These are phyloP conservation scores for Malus orientalis DNA, from an alignment of 306 rosid genomes.

Conservation along the genomic window DNA sequence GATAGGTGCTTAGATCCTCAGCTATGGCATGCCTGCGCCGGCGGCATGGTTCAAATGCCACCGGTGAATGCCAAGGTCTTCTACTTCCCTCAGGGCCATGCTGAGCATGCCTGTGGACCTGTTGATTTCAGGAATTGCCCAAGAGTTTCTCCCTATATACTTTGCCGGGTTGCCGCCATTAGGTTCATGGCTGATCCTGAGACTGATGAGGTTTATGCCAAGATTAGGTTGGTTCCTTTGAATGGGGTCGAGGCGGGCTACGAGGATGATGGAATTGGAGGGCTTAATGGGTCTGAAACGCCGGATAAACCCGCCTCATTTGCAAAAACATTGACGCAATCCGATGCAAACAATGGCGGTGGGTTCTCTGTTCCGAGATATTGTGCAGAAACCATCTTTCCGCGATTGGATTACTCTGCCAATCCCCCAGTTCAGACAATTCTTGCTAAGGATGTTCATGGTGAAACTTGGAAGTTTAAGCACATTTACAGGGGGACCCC, in stretches of 20 bases:
- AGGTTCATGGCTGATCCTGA: conserved; percentile 85
- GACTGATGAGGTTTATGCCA: conserved; percentile 76
- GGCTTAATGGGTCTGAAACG: conserved; percentile 40
- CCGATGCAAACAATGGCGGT: conserved; percentile 96
- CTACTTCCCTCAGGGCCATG: conserved; percentile 85
- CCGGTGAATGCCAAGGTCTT: conserved; percentile 51
- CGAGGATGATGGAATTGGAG: conserved; percentile 37
- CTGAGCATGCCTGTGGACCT: conserved; percentile 70
- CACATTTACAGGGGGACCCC: conserved; percentile 97
- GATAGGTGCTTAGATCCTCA: conserved; percentile 78
- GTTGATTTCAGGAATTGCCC: conserved; percentile 56
- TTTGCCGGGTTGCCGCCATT: conserved; percentile 54
- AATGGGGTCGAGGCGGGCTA: conserved; percentile 19
- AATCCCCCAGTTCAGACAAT: conserved; percentile 88
- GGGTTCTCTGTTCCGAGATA: conserved; percentile 92
- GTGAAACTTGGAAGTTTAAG: conserved; percentile 84
- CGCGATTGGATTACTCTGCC: conserved; percentile 63
- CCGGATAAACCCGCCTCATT: conserved; percentile 72
- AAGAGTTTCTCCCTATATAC: conserved; percentile 46
- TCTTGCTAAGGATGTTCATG: conserved; percentile 84
- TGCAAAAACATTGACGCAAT: conserved; percentile 85
- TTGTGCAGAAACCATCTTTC: conserved; percentile 89
- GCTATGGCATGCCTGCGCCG: conserved; percentile 98
- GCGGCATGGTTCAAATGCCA: conserved; percentile 99
- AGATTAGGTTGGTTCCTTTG: conserved; percentile 52